These are phyloP conservation scores for Sonneratia caseolaris DNA, from an alignment of 345 rosid species.

Conservation along the genomic window DNA sequence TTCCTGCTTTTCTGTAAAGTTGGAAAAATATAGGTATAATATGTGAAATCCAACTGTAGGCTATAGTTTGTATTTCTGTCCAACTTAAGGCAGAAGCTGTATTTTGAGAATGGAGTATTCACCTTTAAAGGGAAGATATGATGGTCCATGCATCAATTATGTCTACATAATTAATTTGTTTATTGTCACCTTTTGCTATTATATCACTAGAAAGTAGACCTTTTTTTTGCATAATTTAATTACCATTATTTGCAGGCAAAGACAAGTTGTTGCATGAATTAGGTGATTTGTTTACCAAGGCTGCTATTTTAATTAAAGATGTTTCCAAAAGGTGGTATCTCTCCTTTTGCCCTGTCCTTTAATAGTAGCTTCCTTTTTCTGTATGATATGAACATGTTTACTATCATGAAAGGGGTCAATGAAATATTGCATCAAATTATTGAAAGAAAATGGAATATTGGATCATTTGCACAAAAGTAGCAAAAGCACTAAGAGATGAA, in stretches of 20 bases:
- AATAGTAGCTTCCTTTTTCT: constrained; percentile 3
- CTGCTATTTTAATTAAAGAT: constrained; percentile 1
- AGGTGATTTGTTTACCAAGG: background rate
- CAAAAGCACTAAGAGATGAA: background rate
- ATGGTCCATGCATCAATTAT: background rate
- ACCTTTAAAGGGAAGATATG: background rate
- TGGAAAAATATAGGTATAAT: background rate
- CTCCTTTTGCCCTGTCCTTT: background rate
- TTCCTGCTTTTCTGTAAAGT: constrained; percentile 3
- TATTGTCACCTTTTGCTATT: constrained; percentile 2
- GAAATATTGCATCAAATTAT: background rate
- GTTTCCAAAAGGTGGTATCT: constrained; percentile 6
- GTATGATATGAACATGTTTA: background rate
- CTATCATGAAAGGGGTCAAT: background rate
- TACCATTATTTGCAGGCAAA: constrained; percentile 2
- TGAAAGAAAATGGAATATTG: no score
- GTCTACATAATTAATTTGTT: background rate
- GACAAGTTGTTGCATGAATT: background rate
- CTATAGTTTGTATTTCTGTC: background rate
- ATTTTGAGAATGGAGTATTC: background rate
- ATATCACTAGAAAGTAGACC: background rate
- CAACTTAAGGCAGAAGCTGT: background rate
- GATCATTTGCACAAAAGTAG: background rate
- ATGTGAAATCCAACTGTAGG: constrained; percentile 6
- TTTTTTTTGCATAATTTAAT: constrained; percentile 3